Evolutionary conservation across 768 basidiomycete genomes (phyloP), one percentile per base, ranked within the genome.

Genomic region (Termitomyces sp.): DNA sequence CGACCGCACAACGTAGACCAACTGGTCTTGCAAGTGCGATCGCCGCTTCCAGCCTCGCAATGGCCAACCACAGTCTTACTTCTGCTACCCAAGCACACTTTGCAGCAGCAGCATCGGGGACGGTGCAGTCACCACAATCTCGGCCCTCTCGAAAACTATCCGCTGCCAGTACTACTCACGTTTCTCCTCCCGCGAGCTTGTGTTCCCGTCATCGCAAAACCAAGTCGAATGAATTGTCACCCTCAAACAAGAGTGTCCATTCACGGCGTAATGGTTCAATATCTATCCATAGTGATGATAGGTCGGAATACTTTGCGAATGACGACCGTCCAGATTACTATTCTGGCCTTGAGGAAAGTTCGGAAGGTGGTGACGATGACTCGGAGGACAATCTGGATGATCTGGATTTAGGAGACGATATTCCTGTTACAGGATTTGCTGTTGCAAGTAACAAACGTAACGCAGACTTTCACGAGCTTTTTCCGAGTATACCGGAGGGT

Each of bases 361-460:
- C 69, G 1, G 74, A 72, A 36, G 72, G 72, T 8, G 67, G 67
- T 16, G 63, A 61, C 30, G 59, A 66, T 33, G 70, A 75, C 52
- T 73, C 76, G 54, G 59, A 69, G 30, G 70, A 76, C 57, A 74
- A 75, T 55, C 60, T 75, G 46, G 70, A 69, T 77, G 75, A 76
- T 36, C 58, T 81, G 59, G 78, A 78, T 61, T 57, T 89, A 30
- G 85, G 81, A 56, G 80, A 85, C 52, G 86, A 92, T 66, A 92
- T 93, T 15, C 89, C 95, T 1, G 92, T 98, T 5, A 96, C 93
- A 6, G 95, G 96, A 3, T 99, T 98, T 70, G 95, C 97, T 0
- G 95, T 98, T 22, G 97, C 96, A 9, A 97, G 93, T 71, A 93
- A 86, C 66, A 93, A 93, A 70, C 76, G 97, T 55, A 98, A 98